Base-by-base conservation (phyloP, 2,329 filamentous ascomycete genomes). In the Botrytis sinoallii region DNA sequence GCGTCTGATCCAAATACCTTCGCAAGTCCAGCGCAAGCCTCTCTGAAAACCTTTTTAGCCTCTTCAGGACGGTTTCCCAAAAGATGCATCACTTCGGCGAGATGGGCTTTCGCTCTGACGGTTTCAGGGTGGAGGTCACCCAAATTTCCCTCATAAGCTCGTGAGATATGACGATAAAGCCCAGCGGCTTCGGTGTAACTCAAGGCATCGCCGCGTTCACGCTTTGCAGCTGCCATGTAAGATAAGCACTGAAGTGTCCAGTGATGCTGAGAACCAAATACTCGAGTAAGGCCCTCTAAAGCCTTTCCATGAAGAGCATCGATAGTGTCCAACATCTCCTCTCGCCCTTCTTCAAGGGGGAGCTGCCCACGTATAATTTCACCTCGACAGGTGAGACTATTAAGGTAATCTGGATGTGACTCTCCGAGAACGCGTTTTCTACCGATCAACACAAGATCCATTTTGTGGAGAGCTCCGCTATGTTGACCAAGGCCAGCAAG, bases 121-220 rank as follows among this genome's bases (percentile, higher is more conserved):
- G 77, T 79, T 66, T 79, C 78, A 5, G 78, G 77, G 64, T 79
- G 77, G 25, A 78, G 57, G n/a, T 75, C 75, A 1, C 76, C 77
- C 32, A 79, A 66, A 29, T 75, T 77, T 16, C 76, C 72, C 59
- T 75, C 74, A 48, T 78, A 76, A 4, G 75, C 73, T 16, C 74
- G 71, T n/a, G 75, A 77, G 40, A 76, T 71, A 46, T 75, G 74
- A 6, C 75, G 71, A 65, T 76, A 77, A 14, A 79, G 32, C 29
- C 72, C 70, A 48, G 75, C 67, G 20, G 72, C 78, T 14, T 76
- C 74, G 61, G 78, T 77, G 4, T 66, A 63, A 25, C 74, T 73
- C 18, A 74, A 75, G 25, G 74, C 40, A 35, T 73, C 68, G 4
- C 77, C 77, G 25, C 76, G 73, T 29, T 79, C 77, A 29, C 74